Conservation (phyloP, 164 flowering plant genomes). For the Piper longum region DNA sequence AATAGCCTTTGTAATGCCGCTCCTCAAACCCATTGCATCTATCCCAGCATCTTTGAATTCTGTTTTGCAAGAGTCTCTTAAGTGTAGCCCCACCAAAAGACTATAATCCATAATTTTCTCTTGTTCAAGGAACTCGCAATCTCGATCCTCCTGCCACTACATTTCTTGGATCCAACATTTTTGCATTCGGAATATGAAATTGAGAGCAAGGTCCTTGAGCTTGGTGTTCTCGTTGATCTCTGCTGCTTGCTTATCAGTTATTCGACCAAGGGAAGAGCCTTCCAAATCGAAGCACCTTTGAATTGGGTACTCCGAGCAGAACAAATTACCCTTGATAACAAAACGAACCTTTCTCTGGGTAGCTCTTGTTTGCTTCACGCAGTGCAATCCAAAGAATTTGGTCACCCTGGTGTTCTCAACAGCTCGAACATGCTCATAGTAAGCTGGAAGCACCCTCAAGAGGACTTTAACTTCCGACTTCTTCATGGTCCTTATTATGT, state of each 20-base stretch:
- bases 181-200: conserved; percentile 36
- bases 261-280: conserved; percentile 57
- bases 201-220: conserved; percentile 54
- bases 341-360: conserved; percentile 68
- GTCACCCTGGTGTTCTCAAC: conserved; percentile 78
- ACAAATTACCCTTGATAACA: conserved; percentile 53
- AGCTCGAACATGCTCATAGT: conserved; percentile 67
- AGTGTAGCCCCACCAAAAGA: conserved; percentile 35
- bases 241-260: conserved; percentile 34
- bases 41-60: conserved; percentile 12
- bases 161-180: conserved; percentile 42
- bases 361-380: conserved; percentile 68
- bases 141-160: conserved; percentile 65
- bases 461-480: conserved; percentile 80
- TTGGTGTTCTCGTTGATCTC: conserved; percentile 46
- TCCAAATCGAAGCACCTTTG: conserved; percentile 26
- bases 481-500: conserved; percentile 85
- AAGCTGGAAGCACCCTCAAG: conserved; percentile 75
- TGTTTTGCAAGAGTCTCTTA: conserved; percentile 30
- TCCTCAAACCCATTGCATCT: conserved; percentile 92
- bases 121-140: conserved; percentile 79
- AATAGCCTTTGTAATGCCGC: conserved; percentile 89
- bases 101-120: too few species aligned
- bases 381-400: conserved; percentile 77
- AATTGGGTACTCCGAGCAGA: conserved; percentile 26